phyloP scores from a whole-genome alignment of 2,329 filamentous ascomycete species.

The Emericellopsis atlantica region DNA sequence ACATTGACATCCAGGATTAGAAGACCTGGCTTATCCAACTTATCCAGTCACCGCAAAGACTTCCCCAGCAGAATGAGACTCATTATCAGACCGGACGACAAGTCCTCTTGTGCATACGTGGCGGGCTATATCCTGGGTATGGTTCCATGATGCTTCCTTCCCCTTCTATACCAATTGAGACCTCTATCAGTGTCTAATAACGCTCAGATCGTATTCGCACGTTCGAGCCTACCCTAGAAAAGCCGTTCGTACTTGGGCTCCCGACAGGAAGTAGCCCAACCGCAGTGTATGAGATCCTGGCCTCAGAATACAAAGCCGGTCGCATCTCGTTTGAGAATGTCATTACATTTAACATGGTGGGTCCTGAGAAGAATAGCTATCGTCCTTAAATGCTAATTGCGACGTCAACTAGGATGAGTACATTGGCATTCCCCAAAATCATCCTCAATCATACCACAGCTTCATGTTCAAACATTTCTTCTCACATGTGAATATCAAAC shows the following conservation, averaged over 20 bases:
- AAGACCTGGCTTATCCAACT: no score
- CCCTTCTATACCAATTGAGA: no score
- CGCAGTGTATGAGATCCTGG: constrained; percentile 64
- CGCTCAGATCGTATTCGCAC: constrained; percentile 46
- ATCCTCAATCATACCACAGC: constrained; percentile 77
- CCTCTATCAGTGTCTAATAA: no score
- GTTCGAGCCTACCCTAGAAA: constrained; percentile 58
- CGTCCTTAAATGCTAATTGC: no score
- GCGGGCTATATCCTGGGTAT: constrained; percentile 70
- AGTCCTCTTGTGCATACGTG: constrained; percentile 60
- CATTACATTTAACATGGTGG: constrained; percentile 74
- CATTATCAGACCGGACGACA: constrained; percentile 42
- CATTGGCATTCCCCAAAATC: constrained; percentile 68
- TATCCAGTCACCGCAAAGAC: not conserved
- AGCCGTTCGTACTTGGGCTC: constrained; percentile 71
- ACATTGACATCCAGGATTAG: no score
- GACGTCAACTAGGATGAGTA: constrained; percentile 51
- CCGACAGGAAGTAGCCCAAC: constrained; percentile 76
- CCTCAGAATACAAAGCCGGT: constrained; percentile 56
- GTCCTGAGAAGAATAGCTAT: not conserved
- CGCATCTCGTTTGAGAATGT: constrained; percentile 79
- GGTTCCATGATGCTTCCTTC: no score
- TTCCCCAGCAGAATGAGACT: not conserved
- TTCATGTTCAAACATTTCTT: constrained; percentile 95
- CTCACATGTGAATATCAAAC: constrained; percentile 69